Percentiles rank a stretch among this genome's conserved stretches.
phyloP scores from a whole-genome alignment of 495 filamentous ascomycete genomes.

The Parmelia sp. region DNA sequence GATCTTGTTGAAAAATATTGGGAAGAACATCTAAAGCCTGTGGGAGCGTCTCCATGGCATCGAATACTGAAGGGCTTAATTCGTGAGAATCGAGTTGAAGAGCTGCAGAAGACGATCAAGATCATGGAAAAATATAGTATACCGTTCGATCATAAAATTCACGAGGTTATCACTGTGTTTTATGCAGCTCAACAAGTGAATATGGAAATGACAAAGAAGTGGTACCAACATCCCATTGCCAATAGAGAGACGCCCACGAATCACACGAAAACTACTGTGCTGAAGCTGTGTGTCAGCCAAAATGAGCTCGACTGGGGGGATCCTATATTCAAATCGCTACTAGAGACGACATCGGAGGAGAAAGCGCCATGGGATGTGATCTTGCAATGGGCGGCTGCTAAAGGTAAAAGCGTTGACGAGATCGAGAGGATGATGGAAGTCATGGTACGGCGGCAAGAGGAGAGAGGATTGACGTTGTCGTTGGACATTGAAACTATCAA shows the following conservation, averaged over 20 bases:
- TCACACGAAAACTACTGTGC: constrained; percentile 43
- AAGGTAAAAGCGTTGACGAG: constrained; percentile 62
- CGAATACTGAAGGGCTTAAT: constrained; percentile 61
- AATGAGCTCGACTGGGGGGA: constrained; percentile 58
- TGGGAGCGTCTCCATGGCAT: constrained; percentile 47
- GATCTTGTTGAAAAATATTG: constrained; percentile 44
- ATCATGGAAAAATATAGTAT: constrained; percentile 29
- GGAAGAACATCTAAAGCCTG: constrained; percentile 28
- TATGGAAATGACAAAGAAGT: constrained; percentile 49
- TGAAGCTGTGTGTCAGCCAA: constrained; percentile 53
- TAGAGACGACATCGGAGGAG: constrained; percentile 43
- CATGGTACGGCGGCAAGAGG: constrained; percentile 45
- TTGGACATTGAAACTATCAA: constrained; percentile 72
- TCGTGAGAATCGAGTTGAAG: constrained; percentile 47
- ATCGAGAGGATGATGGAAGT: constrained; percentile 61
- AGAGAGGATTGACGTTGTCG: constrained; percentile 33
- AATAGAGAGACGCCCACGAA: constrained; percentile 36
- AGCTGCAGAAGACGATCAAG: constrained; percentile 35
- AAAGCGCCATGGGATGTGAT: constrained; percentile 56
- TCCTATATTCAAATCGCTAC: constrained; percentile 53
- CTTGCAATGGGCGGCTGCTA: constrained; percentile 69
- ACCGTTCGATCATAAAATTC: constrained; percentile 32
- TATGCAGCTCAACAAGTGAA: constrained; percentile 43
- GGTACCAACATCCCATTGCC: constrained; percentile 57
- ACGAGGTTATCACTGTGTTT: constrained; percentile 46